Evolutionary conservation across 2,329 filamentous ascomycete species (phyloP).

Genomic region (Aspergillus carbonarius): DNA sequence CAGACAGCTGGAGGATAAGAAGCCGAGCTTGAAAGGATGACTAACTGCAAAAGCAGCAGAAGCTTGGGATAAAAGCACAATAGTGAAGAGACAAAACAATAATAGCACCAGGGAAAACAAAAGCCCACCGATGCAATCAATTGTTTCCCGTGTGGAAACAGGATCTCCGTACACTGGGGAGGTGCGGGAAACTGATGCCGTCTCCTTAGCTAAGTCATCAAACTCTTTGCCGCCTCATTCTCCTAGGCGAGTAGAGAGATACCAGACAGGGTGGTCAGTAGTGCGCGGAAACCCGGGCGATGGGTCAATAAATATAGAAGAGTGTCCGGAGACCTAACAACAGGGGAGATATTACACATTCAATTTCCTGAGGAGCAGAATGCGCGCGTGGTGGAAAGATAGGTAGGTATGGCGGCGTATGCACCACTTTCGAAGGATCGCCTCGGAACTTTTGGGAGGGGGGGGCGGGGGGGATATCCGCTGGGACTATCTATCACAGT

Average conservation of each 20-base stretch:
- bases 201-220: slow-evolving; percentile 7
- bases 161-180: background rate
- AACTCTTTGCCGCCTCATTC: slow-evolving; percentile 7
- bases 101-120: slow-evolving; percentile 9
- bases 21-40: background rate
- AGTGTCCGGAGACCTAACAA: slow-evolving; percentile 6
- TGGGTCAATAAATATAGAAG: slow-evolving; percentile 4
- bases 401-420: background rate
- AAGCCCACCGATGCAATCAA: slow-evolving; percentile 12
- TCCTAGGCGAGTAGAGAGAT: background rate
- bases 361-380: background rate
- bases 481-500: slow-evolving; percentile 14
- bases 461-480: background rate
- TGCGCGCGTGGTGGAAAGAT: slow-evolving; percentile 12
- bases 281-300: background rate
- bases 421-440: slow-evolving; percentile 20
- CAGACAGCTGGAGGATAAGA: background rate
- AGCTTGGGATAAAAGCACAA: slow-evolving; percentile 1
- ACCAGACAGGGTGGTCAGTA: background rate
- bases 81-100: slow-evolving; percentile 1
- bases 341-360: slow-evolving; percentile 7
- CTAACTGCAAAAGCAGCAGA: background rate
- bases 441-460: slow-evolving; percentile 26
- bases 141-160: slow-evolving; percentile 9
- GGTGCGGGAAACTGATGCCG: background rate